Evolutionary conservation across 2,329 filamentous ascomycete genomes (phyloP).

Genomic region (Aureobasidium zeae): DNA sequence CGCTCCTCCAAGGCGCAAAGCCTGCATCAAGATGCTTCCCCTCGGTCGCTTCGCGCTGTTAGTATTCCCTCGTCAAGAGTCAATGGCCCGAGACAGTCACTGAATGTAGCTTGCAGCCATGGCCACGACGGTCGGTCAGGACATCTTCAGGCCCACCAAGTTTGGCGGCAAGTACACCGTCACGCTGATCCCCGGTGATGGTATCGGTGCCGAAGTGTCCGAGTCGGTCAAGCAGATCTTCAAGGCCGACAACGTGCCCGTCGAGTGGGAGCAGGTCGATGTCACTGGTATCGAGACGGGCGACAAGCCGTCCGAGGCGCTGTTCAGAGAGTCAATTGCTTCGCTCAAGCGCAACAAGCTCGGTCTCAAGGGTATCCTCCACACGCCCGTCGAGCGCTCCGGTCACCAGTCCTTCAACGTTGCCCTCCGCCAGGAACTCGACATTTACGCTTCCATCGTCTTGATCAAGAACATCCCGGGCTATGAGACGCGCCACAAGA

Average conservation of each 20-base stretch:
- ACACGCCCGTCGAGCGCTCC: slow-evolving; percentile 92
- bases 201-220: slow-evolving; percentile 95
- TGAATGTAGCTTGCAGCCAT: slow-evolving; percentile 38
- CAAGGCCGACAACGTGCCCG: slow-evolving; percentile 97
- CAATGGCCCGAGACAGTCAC: slow-evolving; percentile 13
- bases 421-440: slow-evolving; percentile 94
- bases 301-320: slow-evolving; percentile 80
- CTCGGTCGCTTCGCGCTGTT: slow-evolving; percentile 47
- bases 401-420: slow-evolving; percentile 99
- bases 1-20: slow-evolving; percentile 47
- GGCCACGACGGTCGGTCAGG: slow-evolving; percentile 65
- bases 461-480: slow-evolving; percentile 99
- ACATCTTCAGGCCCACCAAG: slow-evolving; percentile 98
- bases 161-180: slow-evolving; percentile 99
- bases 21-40: slow-evolving; percentile 39
- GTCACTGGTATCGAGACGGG: slow-evolving; percentile 83
- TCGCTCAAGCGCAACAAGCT: slow-evolving; percentile 98
- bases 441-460: slow-evolving; percentile 97
- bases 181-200: slow-evolving; percentile 90
- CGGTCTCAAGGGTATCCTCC: slow-evolving; percentile 88
- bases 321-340: slow-evolving; percentile 90
- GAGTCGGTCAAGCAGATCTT: slow-evolving; percentile 98
- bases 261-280: slow-evolving; percentile 98
- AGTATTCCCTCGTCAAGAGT: slow-evolving; percentile 23
- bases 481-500: slow-evolving; percentile 92